Conservation (phyloP, 192 early-diverging fungal genomes). For the Funneliformis mosseae region DNA sequence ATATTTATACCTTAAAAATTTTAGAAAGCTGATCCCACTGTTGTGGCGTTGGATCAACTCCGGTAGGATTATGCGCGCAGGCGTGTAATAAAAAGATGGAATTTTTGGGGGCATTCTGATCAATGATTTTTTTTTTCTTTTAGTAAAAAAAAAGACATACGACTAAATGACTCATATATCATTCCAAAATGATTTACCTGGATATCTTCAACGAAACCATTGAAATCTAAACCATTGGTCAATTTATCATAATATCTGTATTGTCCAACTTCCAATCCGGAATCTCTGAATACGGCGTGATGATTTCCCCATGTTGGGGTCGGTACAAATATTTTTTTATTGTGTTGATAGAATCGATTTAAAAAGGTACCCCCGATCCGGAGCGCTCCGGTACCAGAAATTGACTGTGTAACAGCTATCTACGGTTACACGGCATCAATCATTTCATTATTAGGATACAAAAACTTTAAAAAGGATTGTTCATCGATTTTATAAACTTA, state of each 20-base stretch:
- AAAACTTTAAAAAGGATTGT: neutral
- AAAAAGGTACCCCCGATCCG: constrained; percentile 92
- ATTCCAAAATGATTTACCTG: constrained; percentile 44
- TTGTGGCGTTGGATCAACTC: constrained; percentile 91
- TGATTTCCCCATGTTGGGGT: constrained; percentile 99
- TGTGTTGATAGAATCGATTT: constrained; percentile 71
- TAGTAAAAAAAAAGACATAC: neutral
- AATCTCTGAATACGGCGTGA: constrained; percentile 86
- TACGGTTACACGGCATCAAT: constrained; percentile 15
- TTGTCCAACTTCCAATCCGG: constrained; percentile 81
- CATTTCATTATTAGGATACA: neutral
- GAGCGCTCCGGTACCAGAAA: constrained; percentile 97
- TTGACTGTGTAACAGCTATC: constrained; percentile 88
- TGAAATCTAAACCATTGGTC: constrained; percentile 92
- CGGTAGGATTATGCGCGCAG: constrained; percentile 99
- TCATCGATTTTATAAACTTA: constrained; percentile 38
- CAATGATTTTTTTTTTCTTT: neutral
- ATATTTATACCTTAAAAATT: constrained; percentile 60
- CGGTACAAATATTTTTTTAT: constrained; percentile 89
- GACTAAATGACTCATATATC: neutral
- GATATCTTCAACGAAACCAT: constrained; percentile 89
- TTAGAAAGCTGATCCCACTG: constrained; percentile 92
- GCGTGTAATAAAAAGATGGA: constrained; percentile 95
- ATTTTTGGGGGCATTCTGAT: constrained; percentile 75
- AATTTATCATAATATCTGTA: constrained; percentile 96